These are phyloP conservation scores for Paecilomyces variotii DNA, from an alignment of 2,329 filamentous ascomycete species.

Conservation along the genomic window DNA sequence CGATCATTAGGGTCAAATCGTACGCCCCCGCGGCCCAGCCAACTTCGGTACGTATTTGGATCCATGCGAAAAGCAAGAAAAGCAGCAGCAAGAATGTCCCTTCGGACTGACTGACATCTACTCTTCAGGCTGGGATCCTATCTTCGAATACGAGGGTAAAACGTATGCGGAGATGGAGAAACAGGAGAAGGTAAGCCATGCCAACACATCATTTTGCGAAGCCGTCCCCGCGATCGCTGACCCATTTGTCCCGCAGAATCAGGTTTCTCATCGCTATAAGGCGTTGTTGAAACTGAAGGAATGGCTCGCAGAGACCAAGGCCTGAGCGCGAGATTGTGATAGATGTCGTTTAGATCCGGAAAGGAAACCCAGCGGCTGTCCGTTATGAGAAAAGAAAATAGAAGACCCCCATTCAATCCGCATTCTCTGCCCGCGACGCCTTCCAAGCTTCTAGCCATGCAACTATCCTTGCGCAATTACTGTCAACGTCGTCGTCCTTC, in stretches of 20 bases:
- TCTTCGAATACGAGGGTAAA: slow-evolving; percentile 87
- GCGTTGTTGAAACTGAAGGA: slow-evolving; percentile 79
- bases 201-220: neutral
- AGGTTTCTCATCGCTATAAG: slow-evolving; percentile 80
- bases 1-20: slow-evolving; percentile 61
- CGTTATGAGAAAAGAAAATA: neutral
- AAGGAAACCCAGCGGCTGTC: neutral
- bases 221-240: neutral
- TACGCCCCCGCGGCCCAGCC: slow-evolving; percentile 69
- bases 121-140: slow-evolving; percentile 77
- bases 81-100: neutral
- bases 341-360: neutral
- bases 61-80: neutral
- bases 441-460: slow-evolving; percentile 79
- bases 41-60: slow-evolving; percentile 59
- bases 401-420: slow-evolving; percentile 12
- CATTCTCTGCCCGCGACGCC: slow-evolving; percentile 35
- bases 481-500: slow-evolving; percentile 73
- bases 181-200: slow-evolving; percentile 63
- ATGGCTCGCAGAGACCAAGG: slow-evolving; percentile 57
- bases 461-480: slow-evolving; percentile 76
- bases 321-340: slow-evolving; percentile 1
- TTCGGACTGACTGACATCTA: neutral
- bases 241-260: slow-evolving; percentile 48
- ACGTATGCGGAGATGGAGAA: slow-evolving; percentile 97